phyloP scores from a whole-genome alignment of 345 rosid genomes.

The Syzygium aromaticum region DNA sequence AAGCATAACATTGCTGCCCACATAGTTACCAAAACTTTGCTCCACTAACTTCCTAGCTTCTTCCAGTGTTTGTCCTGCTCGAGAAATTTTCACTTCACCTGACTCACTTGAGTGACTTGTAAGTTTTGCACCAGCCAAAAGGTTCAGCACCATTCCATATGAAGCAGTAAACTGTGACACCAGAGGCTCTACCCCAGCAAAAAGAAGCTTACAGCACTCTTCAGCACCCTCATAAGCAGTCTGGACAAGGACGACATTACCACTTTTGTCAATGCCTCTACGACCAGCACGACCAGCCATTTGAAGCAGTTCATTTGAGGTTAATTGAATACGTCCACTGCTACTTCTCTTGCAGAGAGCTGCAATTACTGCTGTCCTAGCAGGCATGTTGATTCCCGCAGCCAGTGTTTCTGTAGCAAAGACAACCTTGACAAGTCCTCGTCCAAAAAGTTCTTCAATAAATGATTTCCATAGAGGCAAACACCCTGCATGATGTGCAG shows the following conservation, averaged over 20 bases:
- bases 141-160: conserved; percentile 95
- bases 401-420: conserved; percentile 98
- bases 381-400: conserved; percentile 99
- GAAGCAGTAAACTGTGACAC: conserved; percentile 96
- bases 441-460: conserved; percentile 81
- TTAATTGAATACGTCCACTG: conserved; percentile 58
- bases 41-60: conserved; percentile 93
- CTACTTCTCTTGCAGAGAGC: conserved; percentile 70
- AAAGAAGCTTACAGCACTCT: conserved; percentile 80
- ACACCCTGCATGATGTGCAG: conserved; percentile 99
- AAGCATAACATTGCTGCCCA: conserved; percentile 86
- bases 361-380: conserved; percentile 86
- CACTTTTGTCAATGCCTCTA: conserved; percentile 83
- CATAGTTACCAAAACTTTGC: conserved; percentile 91
- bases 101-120: conserved; percentile 48
- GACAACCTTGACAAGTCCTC: conserved; percentile 87
- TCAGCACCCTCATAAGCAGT: conserved; percentile 88
- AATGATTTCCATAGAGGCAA: conserved; percentile 94
- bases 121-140: conserved; percentile 71
- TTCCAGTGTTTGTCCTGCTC: conserved; percentile 73
- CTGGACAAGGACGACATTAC: conserved; percentile 80
- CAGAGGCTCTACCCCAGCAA: conserved; percentile 85
- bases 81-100: conserved; percentile 34
- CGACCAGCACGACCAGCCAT: conserved; percentile 99
- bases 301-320: conserved; percentile 84